phyloP scores from a whole-genome alignment of 371 early-diverging fungal species.

The Lichtheimia hyalospora region DNA sequence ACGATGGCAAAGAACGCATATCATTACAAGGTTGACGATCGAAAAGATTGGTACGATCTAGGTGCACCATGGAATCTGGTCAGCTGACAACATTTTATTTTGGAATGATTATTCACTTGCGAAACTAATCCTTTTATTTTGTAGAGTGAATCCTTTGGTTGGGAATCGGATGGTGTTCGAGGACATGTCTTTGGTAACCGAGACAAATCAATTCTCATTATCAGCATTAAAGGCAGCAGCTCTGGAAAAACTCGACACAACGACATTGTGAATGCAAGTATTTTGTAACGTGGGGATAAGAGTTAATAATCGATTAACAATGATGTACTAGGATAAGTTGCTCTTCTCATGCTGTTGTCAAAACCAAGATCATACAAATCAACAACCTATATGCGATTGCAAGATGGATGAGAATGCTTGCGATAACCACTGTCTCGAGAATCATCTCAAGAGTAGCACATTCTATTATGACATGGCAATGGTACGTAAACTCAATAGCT shows the following conservation, averaged over 20 bases:
- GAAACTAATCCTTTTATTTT: not conserved
- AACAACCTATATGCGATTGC: no score
- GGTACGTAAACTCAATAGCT: slow-evolving; percentile 26
- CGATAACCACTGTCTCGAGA: slow-evolving; percentile 63
- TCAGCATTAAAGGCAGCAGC: slow-evolving; percentile 92
- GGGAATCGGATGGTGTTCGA: slow-evolving; percentile 83
- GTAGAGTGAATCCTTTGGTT: slow-evolving; percentile 81
- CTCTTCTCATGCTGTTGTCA: slow-evolving; percentile 97
- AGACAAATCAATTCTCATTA: slow-evolving; percentile 66
- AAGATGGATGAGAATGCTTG: slow-evolving; percentile 49
- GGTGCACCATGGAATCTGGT: slow-evolving; percentile 70
- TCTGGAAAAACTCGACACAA: slow-evolving; percentile 49
- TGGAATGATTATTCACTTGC: no score
- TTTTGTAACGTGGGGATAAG: no score
- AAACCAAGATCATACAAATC: slow-evolving; percentile 12
- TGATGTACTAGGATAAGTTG: slow-evolving; percentile 74
- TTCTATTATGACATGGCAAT: slow-evolving; percentile 84
- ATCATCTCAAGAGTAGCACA: slow-evolving; percentile 55
- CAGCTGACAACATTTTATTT: not conserved
- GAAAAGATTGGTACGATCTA: slow-evolving; percentile 70
- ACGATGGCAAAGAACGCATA: slow-evolving; percentile 82
- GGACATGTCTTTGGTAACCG: slow-evolving; percentile 85
- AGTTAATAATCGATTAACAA: no score
- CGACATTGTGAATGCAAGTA: slow-evolving; percentile 55
- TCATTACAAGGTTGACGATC: slow-evolving; percentile 21